Base-by-base conservation (phyloP, 768 basidiomycete genomes). In the Strobilomyces dryophilus region DNA sequence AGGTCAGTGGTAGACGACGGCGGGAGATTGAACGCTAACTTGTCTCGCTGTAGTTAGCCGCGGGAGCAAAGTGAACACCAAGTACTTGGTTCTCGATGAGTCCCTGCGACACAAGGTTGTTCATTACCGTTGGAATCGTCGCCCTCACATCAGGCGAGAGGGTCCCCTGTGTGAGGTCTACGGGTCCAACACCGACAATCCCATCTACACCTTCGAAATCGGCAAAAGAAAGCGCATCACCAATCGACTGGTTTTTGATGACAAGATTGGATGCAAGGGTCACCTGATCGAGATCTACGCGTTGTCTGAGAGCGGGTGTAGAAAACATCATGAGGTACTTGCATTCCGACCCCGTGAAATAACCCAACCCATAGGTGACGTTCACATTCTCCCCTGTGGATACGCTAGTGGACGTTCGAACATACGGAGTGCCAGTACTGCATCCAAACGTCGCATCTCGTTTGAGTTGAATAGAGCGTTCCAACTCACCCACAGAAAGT, bases 261-360 rank as follows among this genome's bases (percentile, higher is more conserved):
- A 63, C 55, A 34, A 72, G 55, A 37, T 45, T 49, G 17, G 58
- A 31, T 12, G 63, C 57, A 21, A 71, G 46, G 8, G 64, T 57
- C 24, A 67, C 64, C 41, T 59, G 57, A 39, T 72, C 70, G 21
- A 54, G 43, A 44, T 66, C 58, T 70, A 41, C 29, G 2, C 12
- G 4, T 1, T n/a, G 8, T 49, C 24, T 41, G 29, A 10, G 8
- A 42, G 10, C 15, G 15, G n/a, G 26, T 17, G 15, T 37, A 20
- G 17, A 37, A 5, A 32, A 3, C 11, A 15, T 17, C 5, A 26
- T 14, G 8, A 37, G 3, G 9, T 36, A 11, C 51, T 37, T 34
- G 64, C 63, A 79, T 55, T 77, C 76, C 35, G 61, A 64, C 20
- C 76, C 74, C 66, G 32, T 32, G 41, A 70, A 52, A 40, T 27